These are phyloP conservation scores for Komagataella kurtzmanii DNA, from an alignment of 805 yeast species.

Conservation along the genomic window DNA sequence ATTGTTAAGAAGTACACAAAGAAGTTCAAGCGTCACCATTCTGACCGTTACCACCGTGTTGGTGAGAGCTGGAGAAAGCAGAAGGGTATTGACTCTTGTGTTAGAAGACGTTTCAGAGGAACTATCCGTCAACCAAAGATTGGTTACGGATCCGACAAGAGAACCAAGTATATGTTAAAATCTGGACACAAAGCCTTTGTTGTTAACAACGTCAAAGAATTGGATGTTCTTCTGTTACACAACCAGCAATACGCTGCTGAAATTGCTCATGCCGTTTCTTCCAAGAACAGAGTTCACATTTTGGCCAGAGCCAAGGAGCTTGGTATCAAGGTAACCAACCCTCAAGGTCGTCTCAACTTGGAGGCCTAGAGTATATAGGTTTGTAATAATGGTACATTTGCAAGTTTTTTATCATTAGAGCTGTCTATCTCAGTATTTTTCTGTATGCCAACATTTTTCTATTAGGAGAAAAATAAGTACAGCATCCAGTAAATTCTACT, in stretches of 20 bases:
- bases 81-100: constrained; percentile 99
- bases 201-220: constrained; percentile 85
- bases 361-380: constrained; percentile 53
- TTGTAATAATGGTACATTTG: neutral
- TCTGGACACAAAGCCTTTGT: constrained; percentile 97
- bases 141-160: constrained; percentile 99
- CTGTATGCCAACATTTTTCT: too few species aligned
- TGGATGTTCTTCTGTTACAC: constrained; percentile 93
- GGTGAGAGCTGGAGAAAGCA: constrained; percentile 99
- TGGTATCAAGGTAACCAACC: constrained; percentile 98
- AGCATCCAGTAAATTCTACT: neutral
- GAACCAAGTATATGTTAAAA: constrained; percentile 90
- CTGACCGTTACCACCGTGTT: constrained; percentile 98
- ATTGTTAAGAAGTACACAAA: constrained; percentile 98
- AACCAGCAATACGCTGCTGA: constrained; percentile 99
- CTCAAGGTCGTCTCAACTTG: constrained; percentile 95
- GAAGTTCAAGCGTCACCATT: constrained; percentile 99
- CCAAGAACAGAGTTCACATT: constrained; percentile 95
- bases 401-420: neutral
- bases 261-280: constrained; percentile 97
- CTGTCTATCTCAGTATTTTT: neutral
- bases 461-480: neutral
- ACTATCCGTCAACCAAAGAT: constrained; percentile 97
- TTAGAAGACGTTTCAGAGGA: constrained; percentile 99
- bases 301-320: constrained; percentile 95